Evolutionary conservation across 768 basidiomycete species (phyloP).

Genomic region (Xanthoconium purpureum): DNA sequence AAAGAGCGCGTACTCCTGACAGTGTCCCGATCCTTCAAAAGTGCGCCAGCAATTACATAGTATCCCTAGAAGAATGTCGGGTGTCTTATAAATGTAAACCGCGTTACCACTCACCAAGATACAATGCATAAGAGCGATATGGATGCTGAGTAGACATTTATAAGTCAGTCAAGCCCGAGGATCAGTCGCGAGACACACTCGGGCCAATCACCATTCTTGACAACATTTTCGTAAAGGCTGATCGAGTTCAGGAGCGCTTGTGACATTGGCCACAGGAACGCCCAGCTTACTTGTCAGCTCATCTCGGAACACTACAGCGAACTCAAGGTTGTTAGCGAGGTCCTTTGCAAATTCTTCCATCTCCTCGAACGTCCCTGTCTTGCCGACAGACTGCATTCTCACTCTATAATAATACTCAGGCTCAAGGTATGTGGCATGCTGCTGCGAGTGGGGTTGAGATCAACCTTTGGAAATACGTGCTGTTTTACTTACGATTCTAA

Average conservation of each 20-base stretch:
- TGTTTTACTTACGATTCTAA: background rate
- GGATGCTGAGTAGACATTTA: background rate
- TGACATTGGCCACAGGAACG: background rate
- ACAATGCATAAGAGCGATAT: slow-evolving; percentile 1
- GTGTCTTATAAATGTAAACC: background rate
- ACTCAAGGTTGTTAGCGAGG: background rate
- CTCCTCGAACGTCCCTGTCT: background rate
- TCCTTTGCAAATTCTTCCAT: background rate
- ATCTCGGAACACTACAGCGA: background rate
- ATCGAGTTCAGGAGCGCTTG: background rate
- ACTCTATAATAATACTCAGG: background rate
- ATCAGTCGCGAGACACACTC: background rate
- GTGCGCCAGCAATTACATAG: background rate
- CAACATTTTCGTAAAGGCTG: background rate
- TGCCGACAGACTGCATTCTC: background rate
- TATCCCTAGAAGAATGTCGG: background rate
- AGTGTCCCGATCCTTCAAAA: background rate
- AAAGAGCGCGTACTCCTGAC: background rate
- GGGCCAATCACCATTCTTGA: background rate
- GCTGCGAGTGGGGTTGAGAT: background rate
- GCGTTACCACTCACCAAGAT: background rate
- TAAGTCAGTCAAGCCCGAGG: background rate
- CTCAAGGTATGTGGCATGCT: slow-evolving; percentile 5
- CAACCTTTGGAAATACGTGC: no score
- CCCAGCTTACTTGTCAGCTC: background rate